Base-by-base conservation (phyloP, 2,329 filamentous ascomycete genomes). In the Dothideomycetes sp. region DNA sequence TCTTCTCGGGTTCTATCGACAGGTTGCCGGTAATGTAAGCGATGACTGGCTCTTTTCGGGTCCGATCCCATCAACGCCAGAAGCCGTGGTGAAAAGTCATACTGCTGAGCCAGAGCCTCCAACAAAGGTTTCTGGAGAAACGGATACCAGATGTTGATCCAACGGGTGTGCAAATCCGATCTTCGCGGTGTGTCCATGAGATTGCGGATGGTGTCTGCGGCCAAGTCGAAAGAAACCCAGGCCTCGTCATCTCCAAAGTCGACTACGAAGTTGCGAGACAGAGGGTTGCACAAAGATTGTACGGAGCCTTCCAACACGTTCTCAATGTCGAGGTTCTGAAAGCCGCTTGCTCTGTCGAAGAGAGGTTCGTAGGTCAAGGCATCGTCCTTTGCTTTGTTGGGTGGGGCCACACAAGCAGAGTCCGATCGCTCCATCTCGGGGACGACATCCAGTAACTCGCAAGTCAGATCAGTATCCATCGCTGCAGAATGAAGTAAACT, bases 141-240 rank as follows among this genome's bases (percentile, higher is more conserved):
- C 0, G 81, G 81, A 33, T 74, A 69, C 78, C 80, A 87, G 18
- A 87, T 70, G 47, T 86, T 84, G 49, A 86, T 84, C 82, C 82
- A 87, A 57, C 81, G 69, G 4, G 82, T 77, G 45, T 67, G 70
- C 32, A 69, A 61, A 34, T 63, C 66, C 28, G 59, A 61, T 2
- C 71, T 67, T 43, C 68, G 64, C 51, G 71, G 55, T 16, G 49
- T 33, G 39, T 59, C 33, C 47, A 63, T 53, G 2, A 75, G 55
- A 13, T 47, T 45, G 11, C 56, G 43, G 20, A 78, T 56, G 3
- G 70, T 63, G 2, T 58, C 47, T 1, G 57, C 51, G 3, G 59
- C 53, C 7, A 82, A 58, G 49, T 82, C 63, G 37, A 73, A 71
- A 3, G 72, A 74, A 45, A 76, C 72, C 41, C 63, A 69, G 25